Percentiles rank a stretch among this genome's conserved stretches.
These are phyloP conservation scores for Triglochin maritima DNA, from an alignment of 106 monocot species.

Conservation along the genomic window DNA sequence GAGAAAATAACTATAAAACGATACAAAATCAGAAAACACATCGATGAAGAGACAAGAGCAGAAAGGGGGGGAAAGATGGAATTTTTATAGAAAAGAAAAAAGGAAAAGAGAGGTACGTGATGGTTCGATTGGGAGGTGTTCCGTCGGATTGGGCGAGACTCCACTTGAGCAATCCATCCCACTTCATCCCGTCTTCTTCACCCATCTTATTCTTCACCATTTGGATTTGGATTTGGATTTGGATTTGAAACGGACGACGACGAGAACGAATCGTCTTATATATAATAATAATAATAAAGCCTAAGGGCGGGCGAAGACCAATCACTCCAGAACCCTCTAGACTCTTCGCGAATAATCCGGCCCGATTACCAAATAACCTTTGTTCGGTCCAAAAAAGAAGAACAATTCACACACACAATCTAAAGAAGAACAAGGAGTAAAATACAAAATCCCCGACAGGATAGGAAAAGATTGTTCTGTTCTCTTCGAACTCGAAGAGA, in stretches of 20 bases:
- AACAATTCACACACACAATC: no score
- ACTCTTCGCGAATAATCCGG: no score
- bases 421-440: no score
- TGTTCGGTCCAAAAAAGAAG: no score
- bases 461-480: background rate
- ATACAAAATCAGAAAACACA: background rate
- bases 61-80: background rate
- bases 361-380: no score
- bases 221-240: no score
- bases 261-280: no score
- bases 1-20: background rate
- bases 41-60: background rate
- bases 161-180: slow-evolving; percentile 91
- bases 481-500: background rate
- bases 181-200: slow-evolving; percentile 58
- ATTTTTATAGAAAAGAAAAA: background rate
- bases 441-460: no score
- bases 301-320: no score
- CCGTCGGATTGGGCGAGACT: slow-evolving; percentile 73
- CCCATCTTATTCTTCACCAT: slow-evolving; percentile 5
- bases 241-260: no score
- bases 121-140: slow-evolving; percentile 33
- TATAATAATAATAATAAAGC: no score
- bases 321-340: no score
- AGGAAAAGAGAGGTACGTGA: slow-evolving; percentile 30